Evolutionary conservation across 2,329 filamentous ascomycete genomes (phyloP), one percentile per base, ranked within the genome.

Genomic region (Sporothrix phasma): DNA sequence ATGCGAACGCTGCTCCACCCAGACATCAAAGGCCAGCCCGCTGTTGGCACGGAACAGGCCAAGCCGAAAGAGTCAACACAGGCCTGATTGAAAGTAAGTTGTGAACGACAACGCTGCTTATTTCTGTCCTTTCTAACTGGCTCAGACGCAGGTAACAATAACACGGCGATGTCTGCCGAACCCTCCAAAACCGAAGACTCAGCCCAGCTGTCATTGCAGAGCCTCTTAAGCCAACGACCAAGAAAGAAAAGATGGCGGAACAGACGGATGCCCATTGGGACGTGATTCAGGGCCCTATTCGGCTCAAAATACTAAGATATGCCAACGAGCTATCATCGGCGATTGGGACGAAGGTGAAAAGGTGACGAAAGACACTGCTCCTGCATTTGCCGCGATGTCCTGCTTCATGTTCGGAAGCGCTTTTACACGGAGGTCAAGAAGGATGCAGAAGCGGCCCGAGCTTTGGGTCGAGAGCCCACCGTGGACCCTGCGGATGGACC

Each of bases 321-420:
- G 88, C 89, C 8, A 87, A 91, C 67, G 85, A 90, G 81, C 86
- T 66, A 88, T 92, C 68, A 78, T 78, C 29, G 79, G 84, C 65
- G 78, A 77, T 45, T 93, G 88, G 89, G 78, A 80, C 31, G 79
- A 81, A 58, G 88, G 87, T 49, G 78, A 79, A 43, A 83, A 81
- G 65, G 78, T 92, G 19, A 84, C 81, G 58, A 84, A 81, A 69
- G 84, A 87, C 15, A 87, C 79, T 67, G 82, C 82, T 66, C 80
- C 86, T 4, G 82, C 81, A 58, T 93, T 93, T 73, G 89, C 89
- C 5, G 85, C 83, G 85, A 90, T 59, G 84, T 90, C 19, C 76
- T 94, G 45, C 76, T 87, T n/a, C 78, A 86, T 71, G 82, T 89
- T 62, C 84, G 86, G 41, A 80, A 80, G 67, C 79, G 79, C n/a